phyloP scores from a whole-genome alignment of 2,329 filamentous ascomycete species.

The Magnaporthiopsis rhizophila region DNA sequence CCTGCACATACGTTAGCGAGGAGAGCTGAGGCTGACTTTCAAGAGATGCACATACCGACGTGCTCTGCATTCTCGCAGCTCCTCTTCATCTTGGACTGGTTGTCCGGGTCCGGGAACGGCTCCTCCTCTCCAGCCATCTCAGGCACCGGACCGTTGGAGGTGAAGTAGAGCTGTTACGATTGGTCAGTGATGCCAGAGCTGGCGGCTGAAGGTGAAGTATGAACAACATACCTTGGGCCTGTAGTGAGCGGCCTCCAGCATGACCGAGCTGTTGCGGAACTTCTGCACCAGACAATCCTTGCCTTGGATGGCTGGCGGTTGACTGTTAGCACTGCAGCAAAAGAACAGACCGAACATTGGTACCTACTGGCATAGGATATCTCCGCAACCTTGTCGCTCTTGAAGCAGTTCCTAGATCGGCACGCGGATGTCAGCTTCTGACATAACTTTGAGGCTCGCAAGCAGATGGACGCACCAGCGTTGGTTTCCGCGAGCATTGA shows the following conservation, averaged over 20 bases:
- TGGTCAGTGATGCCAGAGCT: neutral
- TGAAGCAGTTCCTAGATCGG: slow-evolving; percentile 62
- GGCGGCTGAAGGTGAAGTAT: no score
- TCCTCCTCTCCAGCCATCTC: slow-evolving; percentile 63
- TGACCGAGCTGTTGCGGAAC: slow-evolving; percentile 93
- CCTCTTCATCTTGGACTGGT: slow-evolving; percentile 78
- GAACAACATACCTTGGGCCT: slow-evolving; percentile 64
- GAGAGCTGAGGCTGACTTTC: neutral
- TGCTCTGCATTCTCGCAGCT: slow-evolving; percentile 82
- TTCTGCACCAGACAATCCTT: slow-evolving; percentile 87
- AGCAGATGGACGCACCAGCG: slow-evolving; percentile 46
- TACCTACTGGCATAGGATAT: slow-evolving; percentile 88
- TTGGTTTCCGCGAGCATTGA: slow-evolving; percentile 60
- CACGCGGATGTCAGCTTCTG: slow-evolving; percentile 2
- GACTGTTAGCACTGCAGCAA: neutral
- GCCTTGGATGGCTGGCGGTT: slow-evolving; percentile 70
- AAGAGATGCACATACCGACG: slow-evolving; percentile 50
- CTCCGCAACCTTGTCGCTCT: slow-evolving; percentile 77
- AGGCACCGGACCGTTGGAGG: slow-evolving; percentile 36
- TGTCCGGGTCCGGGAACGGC: slow-evolving; percentile 70
- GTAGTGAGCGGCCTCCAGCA: slow-evolving; percentile 75
- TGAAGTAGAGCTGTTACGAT: slow-evolving; percentile 40
- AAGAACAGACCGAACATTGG: neutral
- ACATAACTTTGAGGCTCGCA: neutral
- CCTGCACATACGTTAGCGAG: slow-evolving; percentile 32